Conservation (phyloP, 306 rosid species). For the Glycine latifolia region DNA sequence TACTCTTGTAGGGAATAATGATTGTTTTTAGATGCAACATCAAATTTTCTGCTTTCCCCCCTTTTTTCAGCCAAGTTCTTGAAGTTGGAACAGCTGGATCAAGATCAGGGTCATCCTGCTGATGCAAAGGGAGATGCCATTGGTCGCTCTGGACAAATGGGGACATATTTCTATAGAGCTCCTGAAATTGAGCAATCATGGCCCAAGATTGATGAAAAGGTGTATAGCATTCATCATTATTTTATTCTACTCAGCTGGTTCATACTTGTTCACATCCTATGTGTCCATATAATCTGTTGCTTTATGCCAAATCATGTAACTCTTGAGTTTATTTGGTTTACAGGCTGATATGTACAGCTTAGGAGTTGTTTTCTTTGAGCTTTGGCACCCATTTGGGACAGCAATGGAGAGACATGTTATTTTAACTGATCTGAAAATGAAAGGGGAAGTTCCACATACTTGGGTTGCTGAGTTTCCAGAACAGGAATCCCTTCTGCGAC, state of each 20-base stretch:
- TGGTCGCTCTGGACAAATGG: constrained; percentile 98
- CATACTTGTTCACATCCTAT: constrained; percentile 37
- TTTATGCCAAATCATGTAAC: constrained; percentile 42
- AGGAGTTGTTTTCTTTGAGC: constrained; percentile 95
- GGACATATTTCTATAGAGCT: constrained; percentile 94
- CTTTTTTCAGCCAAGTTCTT: constrained; percentile 86
- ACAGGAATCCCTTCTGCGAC: constrained; percentile 72
- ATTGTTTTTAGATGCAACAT: constrained; percentile 24
- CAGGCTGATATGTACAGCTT: constrained; percentile 99
- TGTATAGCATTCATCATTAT: constrained; percentile 38
- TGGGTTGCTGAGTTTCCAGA: constrained; percentile 90
- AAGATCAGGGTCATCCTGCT: constrained; percentile 66
- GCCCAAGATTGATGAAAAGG: constrained; percentile 99
- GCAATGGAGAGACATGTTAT: constrained; percentile 88
- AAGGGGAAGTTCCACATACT: constrained; percentile 73
- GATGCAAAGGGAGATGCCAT: constrained; percentile 80
- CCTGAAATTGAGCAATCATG: constrained; percentile 99
- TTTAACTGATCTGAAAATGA: constrained; percentile 83
- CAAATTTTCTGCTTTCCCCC: constrained; percentile 20
- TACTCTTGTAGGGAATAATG: constrained; percentile 25
- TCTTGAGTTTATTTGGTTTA: constrained; percentile 50
- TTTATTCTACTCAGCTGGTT: not conserved
- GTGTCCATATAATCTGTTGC: constrained; percentile 26
- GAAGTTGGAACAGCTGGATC: constrained; percentile 96
- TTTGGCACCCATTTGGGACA: constrained; percentile 97